These are phyloP conservation scores for Boletus pseudopeckii DNA, from an alignment of 768 basidiomycete genomes.

Conservation along the genomic window DNA sequence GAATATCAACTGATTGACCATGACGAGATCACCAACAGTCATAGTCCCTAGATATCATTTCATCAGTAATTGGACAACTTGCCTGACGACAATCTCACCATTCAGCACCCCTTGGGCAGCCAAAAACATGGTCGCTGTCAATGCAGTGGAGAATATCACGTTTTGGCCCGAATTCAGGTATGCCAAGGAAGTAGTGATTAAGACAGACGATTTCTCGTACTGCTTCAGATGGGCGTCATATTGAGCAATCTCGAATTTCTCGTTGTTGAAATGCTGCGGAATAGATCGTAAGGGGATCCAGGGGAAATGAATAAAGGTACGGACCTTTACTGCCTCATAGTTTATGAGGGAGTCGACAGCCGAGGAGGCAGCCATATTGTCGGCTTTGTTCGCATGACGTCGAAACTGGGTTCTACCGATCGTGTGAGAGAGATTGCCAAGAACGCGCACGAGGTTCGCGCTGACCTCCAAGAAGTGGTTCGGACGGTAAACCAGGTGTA, in stretches of 20 bases:
- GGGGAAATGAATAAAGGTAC: constrained; percentile 2
- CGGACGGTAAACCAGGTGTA: constrained; percentile 98
- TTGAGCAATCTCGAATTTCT: constrained; percentile 82
- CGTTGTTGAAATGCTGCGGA: constrained; percentile 93
- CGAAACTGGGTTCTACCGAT: constrained; percentile 79
- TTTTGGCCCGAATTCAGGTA: constrained; percentile 96
- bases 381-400: constrained; percentile 91
- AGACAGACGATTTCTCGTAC: constrained; percentile 90
- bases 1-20: constrained; percentile 99
- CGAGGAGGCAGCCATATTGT: constrained; percentile 92
- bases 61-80: background rate
- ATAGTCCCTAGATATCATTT: constrained; percentile 66
- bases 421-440: background rate
- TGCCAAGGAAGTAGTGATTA: constrained; percentile 92
- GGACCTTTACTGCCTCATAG: constrained; percentile 96
- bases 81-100: constrained; percentile 42
- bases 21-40: constrained; percentile 97
- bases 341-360: constrained; percentile 97
- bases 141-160: constrained; percentile 89
- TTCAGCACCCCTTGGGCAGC: constrained; percentile 93
- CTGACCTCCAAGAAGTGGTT: constrained; percentile 93
- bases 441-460: background rate
- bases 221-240: constrained; percentile 85
- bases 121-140: constrained; percentile 94
- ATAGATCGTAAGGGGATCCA: background rate